Evolutionary conservation across 805 yeast genomes (phyloP), one percentile per base, ranked within the genome.

Genomic region (Saturnispora diversa): DNA sequence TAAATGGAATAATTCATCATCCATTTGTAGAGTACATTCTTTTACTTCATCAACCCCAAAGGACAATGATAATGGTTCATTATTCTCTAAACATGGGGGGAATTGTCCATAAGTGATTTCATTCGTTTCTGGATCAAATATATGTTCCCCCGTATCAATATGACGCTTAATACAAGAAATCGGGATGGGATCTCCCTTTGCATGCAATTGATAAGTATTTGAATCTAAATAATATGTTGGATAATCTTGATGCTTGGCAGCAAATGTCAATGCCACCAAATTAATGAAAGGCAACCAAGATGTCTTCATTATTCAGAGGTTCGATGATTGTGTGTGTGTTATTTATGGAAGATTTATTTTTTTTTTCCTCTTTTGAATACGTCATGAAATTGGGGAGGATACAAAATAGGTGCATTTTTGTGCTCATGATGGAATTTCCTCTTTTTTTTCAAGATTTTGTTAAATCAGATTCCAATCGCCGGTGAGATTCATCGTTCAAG

Each of bases 101-200:
- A 81, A 78, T 4, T 71, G 62, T 2, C 57, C 67, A 49, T 76
- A 81, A 13, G 80, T 55, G 40, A 83, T 74, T 43, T 73, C 63
- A 7, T 73, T 72, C n/a, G 70, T 60, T n/a, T 65, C 67, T 9
- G 17, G 21, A 52, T 80, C 86, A 46, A 78, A 77, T 43, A 72
- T 67, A 62, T 83, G 90, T 55, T 83, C 90, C 40, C 92, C 92
- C 46, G 68, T 74, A 49, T 80, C 84, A 39, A 83, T 82, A 47
- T 79, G 73, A 51, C 92, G 66, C 37, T 72, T 58, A 44, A 77
- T 81, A 56, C 92, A 83, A 48, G 70, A 73, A 37, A 80, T 51
- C 32, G 68, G 59, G 11, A 80, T 55, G 6, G 54, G 59, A 36
- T 75, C 72, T 4, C 70, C 70, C 1, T 23, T 19, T 4, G 49